These are phyloP conservation scores for Geum urbanum DNA, from an alignment of 306 rosid genomes.

Conservation along the genomic window DNA sequence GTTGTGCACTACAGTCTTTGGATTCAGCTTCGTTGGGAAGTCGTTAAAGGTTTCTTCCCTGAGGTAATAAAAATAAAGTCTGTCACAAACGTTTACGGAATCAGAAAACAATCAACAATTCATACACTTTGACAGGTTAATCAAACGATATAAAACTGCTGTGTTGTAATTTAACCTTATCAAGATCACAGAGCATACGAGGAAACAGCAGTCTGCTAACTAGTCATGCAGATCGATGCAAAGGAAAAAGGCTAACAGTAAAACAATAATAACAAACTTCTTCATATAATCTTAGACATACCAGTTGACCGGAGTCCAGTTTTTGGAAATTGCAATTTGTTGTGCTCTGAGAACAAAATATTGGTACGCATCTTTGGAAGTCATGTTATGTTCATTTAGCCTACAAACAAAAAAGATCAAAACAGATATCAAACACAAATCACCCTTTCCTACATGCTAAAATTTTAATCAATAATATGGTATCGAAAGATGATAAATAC, in stretches of 20 bases:
- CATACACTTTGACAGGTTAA: not conserved
- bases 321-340: conserved; percentile 69
- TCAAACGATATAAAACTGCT: not conserved
- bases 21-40: conserved; percentile 70
- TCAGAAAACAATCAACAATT: conserved; percentile 6
- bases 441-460: not conserved
- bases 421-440: conserved; percentile 13
- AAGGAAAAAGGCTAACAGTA: conserved; percentile 15
- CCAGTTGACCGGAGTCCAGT: conserved; percentile 96
- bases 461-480: conserved; percentile 3
- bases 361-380: conserved; percentile 72
- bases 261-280: conserved; percentile 10
- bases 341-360: conserved; percentile 91
- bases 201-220: not conserved
- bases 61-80: conserved; percentile 29
- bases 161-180: not conserved
- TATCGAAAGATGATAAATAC: conserved; percentile 3
- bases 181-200: not conserved
- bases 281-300: conserved; percentile 29
- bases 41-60: conserved; percentile 97
- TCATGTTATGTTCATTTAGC: conserved; percentile 67
- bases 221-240: conserved; percentile 2
- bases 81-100: conserved; percentile 10
- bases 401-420: conserved; percentile 41
- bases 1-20: conserved; percentile 81